Evolutionary conservation across 2,329 filamentous ascomycete genomes (phyloP).

Genomic region (Sphaerulina musiva): DNA sequence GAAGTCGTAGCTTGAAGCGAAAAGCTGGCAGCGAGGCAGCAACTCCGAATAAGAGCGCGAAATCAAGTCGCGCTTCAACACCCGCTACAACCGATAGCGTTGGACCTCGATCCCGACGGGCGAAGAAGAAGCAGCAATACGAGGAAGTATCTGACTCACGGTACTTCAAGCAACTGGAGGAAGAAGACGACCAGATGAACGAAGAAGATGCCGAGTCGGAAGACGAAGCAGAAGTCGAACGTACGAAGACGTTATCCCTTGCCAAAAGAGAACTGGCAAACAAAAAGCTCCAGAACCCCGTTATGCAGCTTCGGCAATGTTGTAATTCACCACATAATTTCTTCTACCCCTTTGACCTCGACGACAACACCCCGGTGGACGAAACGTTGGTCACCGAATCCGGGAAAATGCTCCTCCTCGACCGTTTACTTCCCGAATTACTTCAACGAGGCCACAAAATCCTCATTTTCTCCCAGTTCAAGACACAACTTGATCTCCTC

Average conservation of each 20-base stretch:
- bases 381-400: constrained; percentile 78
- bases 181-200: constrained; percentile 45
- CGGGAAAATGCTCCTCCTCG: constrained; percentile 92
- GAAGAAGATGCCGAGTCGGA: constrained; percentile 35
- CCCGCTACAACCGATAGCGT: constrained; percentile 51
- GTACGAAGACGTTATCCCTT: constrained; percentile 62
- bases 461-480: constrained; percentile 94
- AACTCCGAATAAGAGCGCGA: constrained; percentile 62
- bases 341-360: constrained; percentile 75
- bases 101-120: constrained; percentile 48
- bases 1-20: constrained; percentile 51
- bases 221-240: constrained; percentile 56
- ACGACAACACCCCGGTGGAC: constrained; percentile 56
- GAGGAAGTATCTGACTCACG: constrained; percentile 72
- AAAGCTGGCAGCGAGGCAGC: constrained; percentile 42
- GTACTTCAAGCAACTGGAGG: constrained; percentile 71
- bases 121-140: constrained; percentile 52
- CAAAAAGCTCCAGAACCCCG: constrained; percentile 87
- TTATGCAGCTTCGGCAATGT: constrained; percentile 84
- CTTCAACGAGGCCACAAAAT: constrained; percentile 77
- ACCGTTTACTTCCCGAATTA: constrained; percentile 71
- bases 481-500: constrained; percentile 83
- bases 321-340: constrained; percentile 97
- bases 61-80: constrained; percentile 68
- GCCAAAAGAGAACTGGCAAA: constrained; percentile 81